Evolutionary conservation across 495 filamentous ascomycete species (phyloP), one percentile per base, ranked within the genome.

Genomic region (Aspergillus steynii): DNA sequence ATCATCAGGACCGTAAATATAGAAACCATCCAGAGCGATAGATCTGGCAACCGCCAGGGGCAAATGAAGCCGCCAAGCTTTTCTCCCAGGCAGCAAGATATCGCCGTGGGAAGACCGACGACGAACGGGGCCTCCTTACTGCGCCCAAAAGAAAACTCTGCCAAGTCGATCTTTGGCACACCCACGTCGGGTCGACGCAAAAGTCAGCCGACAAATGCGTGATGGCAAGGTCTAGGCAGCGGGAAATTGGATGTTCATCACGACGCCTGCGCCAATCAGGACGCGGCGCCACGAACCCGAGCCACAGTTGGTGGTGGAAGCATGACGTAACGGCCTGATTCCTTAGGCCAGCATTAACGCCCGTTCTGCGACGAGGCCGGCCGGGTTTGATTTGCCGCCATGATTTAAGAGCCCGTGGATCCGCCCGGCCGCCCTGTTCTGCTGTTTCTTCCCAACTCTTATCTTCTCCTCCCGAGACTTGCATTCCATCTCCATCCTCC

Each of bases 231-330:
- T 50, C 60, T 58, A 48, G 60, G 54, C 60, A 53, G 55, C 37
- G 48, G 55, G 49, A 58, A 53, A 52, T 54, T 37, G 55, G 49
- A 50, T 57, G 50, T 37, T 20, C 32, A 50, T 42, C 54, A 62
- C 46, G 10, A 25, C 20, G 6, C 4, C 28, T 45, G 12, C 7
- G 29, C 62, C 57, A 64, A 64, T 64, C 31, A 60, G 28, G n/a
- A n/a, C 1, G 29, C 3, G 8, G 14, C 3, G 37, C 37, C 29
- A 2, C 26, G 2, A 29, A 45, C 56, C 53, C 54, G 58, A 61
- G 62, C 62, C 62, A 65, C 62, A 61, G 58, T 48, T 57, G 61
- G 42, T 55, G 29, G 53, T 56, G 52, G 53, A 53, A 25, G 8
- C 27, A 64, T 64, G 61, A 64, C 61, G 61, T 61, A 61, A 32